Conservation (phyloP, 2,329 filamentous ascomycete species). For the Alternaria rosae region DNA sequence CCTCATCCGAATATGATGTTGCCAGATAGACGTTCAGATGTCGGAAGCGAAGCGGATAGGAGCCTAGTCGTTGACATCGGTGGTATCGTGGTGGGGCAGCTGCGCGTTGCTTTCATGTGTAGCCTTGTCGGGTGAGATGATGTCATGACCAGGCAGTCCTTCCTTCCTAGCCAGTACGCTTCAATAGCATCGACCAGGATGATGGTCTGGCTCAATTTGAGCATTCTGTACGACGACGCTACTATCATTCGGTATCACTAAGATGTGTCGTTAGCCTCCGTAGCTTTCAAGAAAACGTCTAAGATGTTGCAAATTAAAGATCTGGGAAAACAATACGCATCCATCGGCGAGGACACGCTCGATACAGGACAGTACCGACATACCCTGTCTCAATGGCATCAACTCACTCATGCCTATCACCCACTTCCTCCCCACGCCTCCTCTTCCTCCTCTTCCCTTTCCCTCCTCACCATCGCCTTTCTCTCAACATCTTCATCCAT, state of each 20-base stretch:
- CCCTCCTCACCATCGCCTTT: rapidly evolving
- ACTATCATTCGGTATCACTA: too few relatives aligned
- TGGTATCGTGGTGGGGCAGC: background rate
- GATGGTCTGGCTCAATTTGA: background rate
- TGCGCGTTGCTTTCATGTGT: background rate
- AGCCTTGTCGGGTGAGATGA: background rate
- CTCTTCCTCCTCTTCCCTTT: background rate
- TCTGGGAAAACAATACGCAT: too few relatives aligned
- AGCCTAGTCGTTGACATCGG: too few relatives aligned
- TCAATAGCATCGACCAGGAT: background rate
- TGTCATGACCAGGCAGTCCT: background rate
- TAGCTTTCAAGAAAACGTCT: too few relatives aligned
- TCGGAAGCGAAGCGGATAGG: too few relatives aligned
- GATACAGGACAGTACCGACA: too few relatives aligned
- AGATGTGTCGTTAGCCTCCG: too few relatives aligned
- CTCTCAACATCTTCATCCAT: background rate
- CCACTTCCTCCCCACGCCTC: rapidly evolving
- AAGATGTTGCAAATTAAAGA: too few relatives aligned
- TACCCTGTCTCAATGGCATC: too few relatives aligned
- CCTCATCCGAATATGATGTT: rapidly evolving
- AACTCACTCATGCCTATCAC: background rate
- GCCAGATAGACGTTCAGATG: too few relatives aligned
- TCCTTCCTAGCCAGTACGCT: background rate
- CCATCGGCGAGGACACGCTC: too few relatives aligned
- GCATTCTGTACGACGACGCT: background rate